Evolutionary conservation across 2,329 filamentous ascomycete genomes (phyloP).

Genomic region (Calonectria fujianensis): DNA sequence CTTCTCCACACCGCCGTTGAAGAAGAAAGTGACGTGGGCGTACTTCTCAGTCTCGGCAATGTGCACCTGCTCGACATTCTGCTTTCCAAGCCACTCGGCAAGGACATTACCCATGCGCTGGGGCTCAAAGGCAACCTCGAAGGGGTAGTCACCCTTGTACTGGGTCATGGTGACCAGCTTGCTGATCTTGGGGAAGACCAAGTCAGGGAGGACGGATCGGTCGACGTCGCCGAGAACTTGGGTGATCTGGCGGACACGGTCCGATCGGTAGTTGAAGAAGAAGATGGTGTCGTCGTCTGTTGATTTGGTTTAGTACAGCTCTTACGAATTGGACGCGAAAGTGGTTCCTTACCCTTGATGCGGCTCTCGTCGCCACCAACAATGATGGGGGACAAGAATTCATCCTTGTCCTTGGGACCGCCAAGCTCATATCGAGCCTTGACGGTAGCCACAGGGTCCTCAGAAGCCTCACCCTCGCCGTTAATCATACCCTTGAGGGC

Average conservation of each 20-base stretch:
- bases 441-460: slow-evolving; percentile 90
- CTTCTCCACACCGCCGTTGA: slow-evolving; percentile 99
- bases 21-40: slow-evolving; percentile 99
- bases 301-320: slow-evolving; percentile 32
- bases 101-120: slow-evolving; percentile 99
- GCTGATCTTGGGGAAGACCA: slow-evolving; percentile 93
- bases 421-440: slow-evolving; percentile 90
- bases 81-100: slow-evolving; percentile 95
- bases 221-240: slow-evolving; percentile 95
- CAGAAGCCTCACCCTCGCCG: slow-evolving; percentile 90
- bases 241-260: slow-evolving; percentile 96
- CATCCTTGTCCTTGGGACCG: slow-evolving; percentile 83
- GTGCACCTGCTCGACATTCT: slow-evolving; percentile 94
- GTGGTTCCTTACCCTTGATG: slow-evolving; percentile 80
- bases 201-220: slow-evolving; percentile 91
- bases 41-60: slow-evolving; percentile 99
- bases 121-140: slow-evolving; percentile 93
- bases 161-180: slow-evolving; percentile 95
- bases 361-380: slow-evolving; percentile 90
- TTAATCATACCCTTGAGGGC: slow-evolving; percentile 90
- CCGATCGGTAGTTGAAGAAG: slow-evolving; percentile 99
- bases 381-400: slow-evolving; percentile 99
- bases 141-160: slow-evolving; percentile 97
- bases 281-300: slow-evolving; percentile 93
- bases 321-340: not conserved